Conservation (phyloP, 257 asterid genomes). For the Vinca minor region DNA sequence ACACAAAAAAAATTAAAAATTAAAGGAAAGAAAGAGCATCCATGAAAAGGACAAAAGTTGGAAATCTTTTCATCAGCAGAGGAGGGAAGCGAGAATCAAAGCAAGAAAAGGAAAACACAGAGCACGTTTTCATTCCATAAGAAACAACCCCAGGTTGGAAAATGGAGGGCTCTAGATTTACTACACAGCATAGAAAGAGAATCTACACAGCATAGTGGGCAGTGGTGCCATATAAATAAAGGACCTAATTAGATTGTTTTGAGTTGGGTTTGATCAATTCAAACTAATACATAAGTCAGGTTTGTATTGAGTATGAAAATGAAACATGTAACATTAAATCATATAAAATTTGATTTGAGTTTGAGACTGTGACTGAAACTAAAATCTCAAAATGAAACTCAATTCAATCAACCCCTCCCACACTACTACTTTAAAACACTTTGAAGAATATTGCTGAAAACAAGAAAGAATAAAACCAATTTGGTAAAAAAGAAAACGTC, state of each 20-base stretch:
- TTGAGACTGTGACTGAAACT: too few species aligned
- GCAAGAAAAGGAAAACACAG: constrained; percentile 30
- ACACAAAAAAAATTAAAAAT: too few species aligned
- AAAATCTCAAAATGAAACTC: too few species aligned
- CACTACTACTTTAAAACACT: too few species aligned
- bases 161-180: constrained; percentile 43
- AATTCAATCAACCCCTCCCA: too few species aligned
- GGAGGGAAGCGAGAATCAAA: constrained; percentile 40
- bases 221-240: constrained; percentile 47
- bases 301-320: too few species aligned
- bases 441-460: constrained; percentile 67
- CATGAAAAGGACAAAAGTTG: constrained; percentile 60
- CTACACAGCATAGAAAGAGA: constrained; percentile 44
- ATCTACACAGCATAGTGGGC: constrained; percentile 50
- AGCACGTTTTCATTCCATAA: constrained; percentile 20
- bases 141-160: constrained; percentile 20
- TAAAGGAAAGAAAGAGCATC: constrained; percentile 40
- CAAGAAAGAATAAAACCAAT: constrained; percentile 51
- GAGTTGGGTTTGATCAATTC: too few species aligned
- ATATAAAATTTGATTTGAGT: too few species aligned
- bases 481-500: constrained; percentile 33
- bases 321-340: too few species aligned
- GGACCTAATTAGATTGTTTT: too few species aligned
- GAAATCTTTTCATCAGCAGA: constrained; percentile 59
- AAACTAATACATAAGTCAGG: too few species aligned